These are phyloP conservation scores for Laetiporus sulphureus DNA, from an alignment of 1,284 basidiomycete species.

Conservation along the genomic window DNA sequence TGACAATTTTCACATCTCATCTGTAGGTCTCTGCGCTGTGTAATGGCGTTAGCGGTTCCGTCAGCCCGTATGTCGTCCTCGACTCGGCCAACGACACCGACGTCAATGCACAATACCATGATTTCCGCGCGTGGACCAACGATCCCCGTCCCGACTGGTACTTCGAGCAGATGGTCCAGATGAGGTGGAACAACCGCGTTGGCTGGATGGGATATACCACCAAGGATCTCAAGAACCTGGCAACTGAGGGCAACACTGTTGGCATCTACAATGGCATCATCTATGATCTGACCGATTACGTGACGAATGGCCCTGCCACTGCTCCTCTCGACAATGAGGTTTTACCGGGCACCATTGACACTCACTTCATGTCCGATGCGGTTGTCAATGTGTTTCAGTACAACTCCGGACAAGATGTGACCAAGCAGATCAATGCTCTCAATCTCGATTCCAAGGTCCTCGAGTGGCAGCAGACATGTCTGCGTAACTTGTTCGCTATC, in stretches of 20 bases:
- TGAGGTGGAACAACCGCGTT: conserved; percentile 84
- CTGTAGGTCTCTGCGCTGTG: conserved; percentile 86
- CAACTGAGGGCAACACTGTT: conserved; percentile 57
- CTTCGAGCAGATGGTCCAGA: conserved; percentile 83
- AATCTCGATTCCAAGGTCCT: conserved; percentile 64
- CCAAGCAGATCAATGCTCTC: conserved; percentile 69
- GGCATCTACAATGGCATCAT: conserved; percentile 81
- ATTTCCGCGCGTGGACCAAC: conserved; percentile 84
- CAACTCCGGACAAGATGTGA: conserved; percentile 81
- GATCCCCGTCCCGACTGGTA: conserved; percentile 98
- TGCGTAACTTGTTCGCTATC: conserved; percentile 89
- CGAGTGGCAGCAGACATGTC: conserved; percentile 76
- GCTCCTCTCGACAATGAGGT: conserved; percentile 46
- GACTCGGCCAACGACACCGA: conserved; percentile 80
- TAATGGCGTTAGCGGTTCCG: conserved; percentile 66
- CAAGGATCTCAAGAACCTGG: conserved; percentile 71
- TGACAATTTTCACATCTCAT: neutral
- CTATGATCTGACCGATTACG: conserved; percentile 86
- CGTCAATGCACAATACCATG: conserved; percentile 84
- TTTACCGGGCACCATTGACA: conserved; percentile 28
- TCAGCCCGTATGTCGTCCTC: conserved; percentile 83
- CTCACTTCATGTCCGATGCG: neutral
- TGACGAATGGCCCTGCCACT: conserved; percentile 48
- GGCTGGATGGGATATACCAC: conserved; percentile 89
- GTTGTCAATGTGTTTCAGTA: conserved; percentile 82